Evolutionary conservation across 768 basidiomycete species (phyloP), one percentile per base, ranked within the genome.

Genomic region (Gautieria morchelliformis): DNA sequence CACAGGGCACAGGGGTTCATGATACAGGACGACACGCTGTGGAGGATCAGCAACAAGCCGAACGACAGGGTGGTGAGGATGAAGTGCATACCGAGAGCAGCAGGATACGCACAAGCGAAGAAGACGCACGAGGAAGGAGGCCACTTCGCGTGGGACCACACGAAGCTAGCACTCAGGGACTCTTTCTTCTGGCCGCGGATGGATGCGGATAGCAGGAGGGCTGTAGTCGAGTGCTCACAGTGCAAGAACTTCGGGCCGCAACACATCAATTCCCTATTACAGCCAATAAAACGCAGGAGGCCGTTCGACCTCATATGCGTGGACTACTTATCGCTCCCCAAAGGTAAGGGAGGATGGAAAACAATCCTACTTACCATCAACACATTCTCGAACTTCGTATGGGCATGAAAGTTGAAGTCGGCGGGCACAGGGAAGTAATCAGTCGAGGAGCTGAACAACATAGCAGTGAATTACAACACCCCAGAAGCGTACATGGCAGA

Each of bases 261-360:
- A 2, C 67, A 71, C 58, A 44, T 73, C 11, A 65, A 71, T 53
- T 60, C 71, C 0, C 67, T 76, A 0, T 61, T 74, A 11, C 60
- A 73, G 35, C 75, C 72, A 0, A 71, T 75, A 39, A 71, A 67
- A 6, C 39, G 68, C 0, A 53, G 63, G 0, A 71, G 71, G 49
- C 75, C 73, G 4, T 74, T 74, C 57, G 66, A 74, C 51, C 61
- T 75, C 2, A 19, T 74, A 11, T 71, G 72, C 0, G 64, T 59
- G 0, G 69, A 76, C 62, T 70, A 71, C 39, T 61, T 76, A 10
- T 67, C 66, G 0, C 56, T 74, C 53, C 71, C 70, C 0, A 62
- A 37, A 9, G 73, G 71, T 0, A 70, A 65, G 45, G 71, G 71
- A 0, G 68, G 71, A 0, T 70, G 60, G 46, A 61, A 63, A 12